Evolutionary conservation across 2,329 filamentous ascomycete species (phyloP).

Genomic region (Immersiporthe knoxdaviesiana): DNA sequence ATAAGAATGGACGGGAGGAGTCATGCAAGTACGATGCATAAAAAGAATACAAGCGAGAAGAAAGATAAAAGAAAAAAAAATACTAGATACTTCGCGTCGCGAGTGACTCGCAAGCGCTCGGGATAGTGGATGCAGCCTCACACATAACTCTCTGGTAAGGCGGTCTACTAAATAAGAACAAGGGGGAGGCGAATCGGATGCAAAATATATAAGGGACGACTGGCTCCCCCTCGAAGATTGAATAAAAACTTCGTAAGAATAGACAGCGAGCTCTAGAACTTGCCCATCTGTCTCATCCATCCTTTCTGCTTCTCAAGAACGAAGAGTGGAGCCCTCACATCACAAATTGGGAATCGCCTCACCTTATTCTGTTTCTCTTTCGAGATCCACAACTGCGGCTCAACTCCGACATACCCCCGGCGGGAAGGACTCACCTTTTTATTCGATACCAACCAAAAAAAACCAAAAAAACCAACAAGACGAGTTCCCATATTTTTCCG

Average conservation of each 20-base stretch:
- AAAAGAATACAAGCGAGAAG: not conserved
- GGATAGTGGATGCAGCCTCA: not conserved
- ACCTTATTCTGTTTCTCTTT: not conserved
- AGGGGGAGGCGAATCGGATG: not conserved
- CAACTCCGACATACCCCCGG: constrained; percentile 26
- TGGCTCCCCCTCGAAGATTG: not conserved
- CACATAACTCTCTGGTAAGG: not conserved
- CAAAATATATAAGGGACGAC: not conserved
- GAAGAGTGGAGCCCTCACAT: not conserved
- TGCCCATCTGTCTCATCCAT: not conserved
- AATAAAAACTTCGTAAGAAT: not conserved
- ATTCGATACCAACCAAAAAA: not conserved
- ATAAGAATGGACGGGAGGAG: not conserved
- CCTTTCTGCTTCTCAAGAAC: not conserved
- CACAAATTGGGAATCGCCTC: constrained; percentile 23
- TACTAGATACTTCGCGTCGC: not conserved
- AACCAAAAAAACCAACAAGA: not conserved
- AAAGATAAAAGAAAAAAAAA: not conserved
- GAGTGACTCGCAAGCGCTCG: not conserved
- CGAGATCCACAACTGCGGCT: constrained; percentile 7
- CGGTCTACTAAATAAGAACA: not conserved
- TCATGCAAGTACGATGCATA: not conserved
- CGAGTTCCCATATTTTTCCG: not conserved
- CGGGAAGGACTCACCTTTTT: not conserved
- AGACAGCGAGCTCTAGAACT: not conserved